Conservation (phyloP, 2,329 filamentous ascomycete species). For the Allantophomopsis lycopodina region DNA sequence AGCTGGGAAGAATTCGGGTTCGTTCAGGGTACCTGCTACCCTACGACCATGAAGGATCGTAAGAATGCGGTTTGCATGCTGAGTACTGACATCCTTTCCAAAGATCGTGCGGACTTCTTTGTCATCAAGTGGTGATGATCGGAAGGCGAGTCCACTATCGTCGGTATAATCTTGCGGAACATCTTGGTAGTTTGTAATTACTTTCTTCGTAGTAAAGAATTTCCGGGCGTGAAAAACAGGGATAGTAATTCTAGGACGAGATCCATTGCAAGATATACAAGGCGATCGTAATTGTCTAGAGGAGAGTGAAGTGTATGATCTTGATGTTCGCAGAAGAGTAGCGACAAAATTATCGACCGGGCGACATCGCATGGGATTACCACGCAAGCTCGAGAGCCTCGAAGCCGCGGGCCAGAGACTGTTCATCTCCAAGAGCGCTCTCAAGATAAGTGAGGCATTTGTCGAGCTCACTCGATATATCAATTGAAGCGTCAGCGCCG, state of each 20-base stretch:
- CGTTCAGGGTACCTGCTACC: conserved; percentile 48
- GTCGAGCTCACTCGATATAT: background rate
- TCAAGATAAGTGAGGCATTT: conserved; percentile 1
- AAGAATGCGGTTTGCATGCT: conserved; percentile 37
- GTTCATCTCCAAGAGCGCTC: background rate
- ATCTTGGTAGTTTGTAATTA: conserved; percentile 39
- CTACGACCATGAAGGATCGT: conserved; percentile 47
- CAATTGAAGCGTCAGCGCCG: no score
- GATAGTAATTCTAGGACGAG: conserved; percentile 1
- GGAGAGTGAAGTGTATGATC: conserved; percentile 3
- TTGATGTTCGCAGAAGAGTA: no score
- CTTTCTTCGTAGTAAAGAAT: conserved; percentile 1
- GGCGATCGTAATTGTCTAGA: conserved; percentile 1
- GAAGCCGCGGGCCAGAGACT: background rate
- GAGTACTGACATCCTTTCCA: conserved; percentile 28
- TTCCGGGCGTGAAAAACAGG: no score
- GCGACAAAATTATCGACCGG: conserved; percentile 2
- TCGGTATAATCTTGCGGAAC: conserved; percentile 44
- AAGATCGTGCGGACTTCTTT: conserved; percentile 34
- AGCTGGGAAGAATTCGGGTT: conserved; percentile 29
- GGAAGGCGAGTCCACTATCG: conserved; percentile 37
- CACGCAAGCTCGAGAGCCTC: background rate
- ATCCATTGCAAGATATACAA: no score
- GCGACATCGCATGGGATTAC: conserved; percentile 4
- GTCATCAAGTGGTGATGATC: conserved; percentile 31